Evolutionary conservation across 305 asterid genomes (phyloP).

Genomic region (Solanum aculeatissimum): DNA sequence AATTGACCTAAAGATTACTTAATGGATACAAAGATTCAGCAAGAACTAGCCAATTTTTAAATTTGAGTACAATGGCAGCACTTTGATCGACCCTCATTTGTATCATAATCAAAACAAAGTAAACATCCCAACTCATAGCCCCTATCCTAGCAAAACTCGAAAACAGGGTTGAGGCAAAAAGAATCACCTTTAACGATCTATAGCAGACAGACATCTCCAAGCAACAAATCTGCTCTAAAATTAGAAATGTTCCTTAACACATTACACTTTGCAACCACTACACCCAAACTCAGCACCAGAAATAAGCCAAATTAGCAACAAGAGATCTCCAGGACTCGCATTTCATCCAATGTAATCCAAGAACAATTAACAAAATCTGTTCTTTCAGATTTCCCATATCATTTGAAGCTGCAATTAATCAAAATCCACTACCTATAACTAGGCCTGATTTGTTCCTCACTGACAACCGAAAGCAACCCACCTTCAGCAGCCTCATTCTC

Average conservation of each 20-base stretch:
- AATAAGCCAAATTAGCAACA: neutral
- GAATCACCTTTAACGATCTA: neutral
- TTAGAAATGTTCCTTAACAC: neutral
- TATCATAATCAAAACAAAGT: neutral
- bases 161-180: neutral
- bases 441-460: slow-evolving; percentile 12
- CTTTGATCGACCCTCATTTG: neutral
- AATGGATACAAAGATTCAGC: neutral
- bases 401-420: neutral
- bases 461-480: slow-evolving; percentile 69
- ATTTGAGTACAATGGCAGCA: neutral
- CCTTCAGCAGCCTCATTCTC: slow-evolving; percentile 70
- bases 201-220: neutral
- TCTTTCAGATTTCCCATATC: neutral
- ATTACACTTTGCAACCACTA: neutral
- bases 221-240: neutral
- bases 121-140: neutral
- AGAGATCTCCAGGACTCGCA: neutral
- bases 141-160: neutral
- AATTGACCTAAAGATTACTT: neutral
- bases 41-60: neutral
- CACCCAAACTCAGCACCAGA: neutral
- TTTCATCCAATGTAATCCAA: neutral
- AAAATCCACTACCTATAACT: neutral
- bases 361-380: neutral